Evolutionary conservation across 2,329 filamentous ascomycete species (phyloP), one percentile per base, ranked within the genome.

Genomic region (Sclerotinia minor): DNA sequence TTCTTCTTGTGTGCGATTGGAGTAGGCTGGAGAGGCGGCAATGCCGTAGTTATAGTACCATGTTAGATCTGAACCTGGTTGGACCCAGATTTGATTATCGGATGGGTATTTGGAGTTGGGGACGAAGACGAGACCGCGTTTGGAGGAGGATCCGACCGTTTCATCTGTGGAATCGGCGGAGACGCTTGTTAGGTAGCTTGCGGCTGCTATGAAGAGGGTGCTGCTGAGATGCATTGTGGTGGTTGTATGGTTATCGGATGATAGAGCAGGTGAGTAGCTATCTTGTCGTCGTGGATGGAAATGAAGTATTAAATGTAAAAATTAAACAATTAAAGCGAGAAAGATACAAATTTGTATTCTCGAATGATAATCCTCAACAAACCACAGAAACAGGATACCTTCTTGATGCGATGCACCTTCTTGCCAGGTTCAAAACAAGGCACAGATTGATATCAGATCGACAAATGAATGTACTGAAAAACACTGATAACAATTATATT

Each of bases 41-140:
- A 81, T 75, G 35, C 80, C 78, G 78, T 94, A 95, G 81, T 94
- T 94, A 83, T 94, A 95, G 82, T 95, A 95, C 92, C 92, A 95
- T 3, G 87, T 89, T 67, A 94, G 79, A 53, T 87, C 84, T 24
- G 84, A 85, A 49, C 81, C 82, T 7, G 80, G 64, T 54, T 81
- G 77, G 15, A 82, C 79, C 89, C 90, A 94, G 73, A 90, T 81
- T 58, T 82, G 76, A 79, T 92, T 86, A 79, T 94, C 91, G 21
- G 80, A 69, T 0, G 86, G 82, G 67, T 83, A 79, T 0, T 84
- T 76, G 6, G 79, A 71, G 69, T 87, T 85, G 8, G 86, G 83
- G 24, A 91, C 85, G 78, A 88, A 91, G 74, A 87, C 84, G 64
- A 95, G 88, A 38, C 91, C 91, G 72, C 92, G 89, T 78, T 94